Base-by-base conservation (phyloP, 2,329 filamentous ascomycete genomes). In the Penicillium paneum region DNA sequence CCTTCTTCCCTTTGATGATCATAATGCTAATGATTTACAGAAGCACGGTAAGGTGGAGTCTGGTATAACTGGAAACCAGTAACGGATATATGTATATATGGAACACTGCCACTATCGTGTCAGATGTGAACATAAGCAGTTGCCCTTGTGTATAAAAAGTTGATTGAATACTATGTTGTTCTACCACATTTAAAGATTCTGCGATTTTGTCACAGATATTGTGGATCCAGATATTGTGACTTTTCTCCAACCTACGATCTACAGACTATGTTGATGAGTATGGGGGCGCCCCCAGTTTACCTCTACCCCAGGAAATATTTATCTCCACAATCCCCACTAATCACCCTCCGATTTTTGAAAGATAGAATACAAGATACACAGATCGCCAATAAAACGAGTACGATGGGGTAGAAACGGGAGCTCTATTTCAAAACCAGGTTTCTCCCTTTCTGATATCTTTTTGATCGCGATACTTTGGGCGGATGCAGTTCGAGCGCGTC, bases 31-130 rank as follows among this genome's bases (percentile, higher is more conserved):
- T 46, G 3, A 17, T 7, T 46, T 15, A 35, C 21, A 61, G 50
- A 54, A 59, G 44, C n/a, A 64, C n/a, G 62, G 61, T 35, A 54
- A 56, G 44, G 50, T 49, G 42, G 52, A 62, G 52, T 42, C 36
- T 8, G 46, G 55, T 32, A 45, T 56, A 31, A 64, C 61, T 12
- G 49, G 41, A 58, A 43, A 41, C 32, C 13, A 24, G 3, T 26
- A 2, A 39, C 13, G 5, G 11, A 21, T 26, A 26, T 8, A 40
- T 26, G 21, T 11, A 7, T 8, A 21, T 28, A 38, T 15, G 12
- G n/a, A 31, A 15, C 19, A 43, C 15, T 24, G 17, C 10, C 4
- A 29, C 32, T 38, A 15, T n/a, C 13, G 3, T 35, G 8, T 44
- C 3, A 44, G 8, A 10, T 41, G 32, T 40, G 26, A 26, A 39